phyloP scores from a whole-genome alignment of 768 basidiomycete species.

The Naganishia friedmannii region DNA sequence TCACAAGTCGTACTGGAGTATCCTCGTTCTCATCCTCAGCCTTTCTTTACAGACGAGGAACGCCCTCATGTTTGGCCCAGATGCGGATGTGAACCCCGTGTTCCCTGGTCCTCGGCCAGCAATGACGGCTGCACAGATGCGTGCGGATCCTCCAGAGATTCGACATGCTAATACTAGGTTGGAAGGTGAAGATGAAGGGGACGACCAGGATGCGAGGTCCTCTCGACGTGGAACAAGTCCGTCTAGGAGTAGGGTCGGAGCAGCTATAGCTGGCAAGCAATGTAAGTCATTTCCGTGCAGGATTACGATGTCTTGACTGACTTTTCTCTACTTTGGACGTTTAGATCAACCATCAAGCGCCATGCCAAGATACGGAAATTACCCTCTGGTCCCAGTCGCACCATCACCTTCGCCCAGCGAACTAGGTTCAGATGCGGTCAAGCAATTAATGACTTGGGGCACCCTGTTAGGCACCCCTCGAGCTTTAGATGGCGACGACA shows the following conservation, averaged over 20 bases:
- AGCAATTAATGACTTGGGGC: constrained; percentile 97
- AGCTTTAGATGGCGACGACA: constrained; percentile 57
- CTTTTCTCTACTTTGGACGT: background rate
- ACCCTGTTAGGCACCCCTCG: constrained; percentile 88
- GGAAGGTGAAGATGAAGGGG: constrained; percentile 59
- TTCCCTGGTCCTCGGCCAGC: constrained; percentile 17
- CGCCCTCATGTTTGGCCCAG: constrained; percentile 90
- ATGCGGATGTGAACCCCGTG: constrained; percentile 80
- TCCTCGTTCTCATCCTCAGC: constrained; percentile 23
- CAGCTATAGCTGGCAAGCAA: constrained; percentile 87
- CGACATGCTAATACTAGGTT: constrained; percentile 78
- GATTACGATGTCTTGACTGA: constrained; percentile 9
- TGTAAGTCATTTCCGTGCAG: constrained; percentile 59
- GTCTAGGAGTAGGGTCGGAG: constrained; percentile 80
- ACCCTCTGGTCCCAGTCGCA: constrained; percentile 75
- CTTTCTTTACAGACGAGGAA: constrained; percentile 69
- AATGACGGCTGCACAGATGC: constrained; percentile 13
- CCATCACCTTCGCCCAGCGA: constrained; percentile 83
- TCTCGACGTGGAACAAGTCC: constrained; percentile 67
- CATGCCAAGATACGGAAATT: constrained; percentile 56
- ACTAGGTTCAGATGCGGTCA: constrained; percentile 75
- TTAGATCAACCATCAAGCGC: constrained; percentile 62
- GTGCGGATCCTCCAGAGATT: constrained; percentile 56
- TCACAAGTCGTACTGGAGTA: background rate
- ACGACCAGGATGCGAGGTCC: constrained; percentile 54